Percentiles rank a stretch among this genome's conserved stretches.
Conservation (phyloP, 169 alveolate genomes). For the Cryptosporidium felis region DNA sequence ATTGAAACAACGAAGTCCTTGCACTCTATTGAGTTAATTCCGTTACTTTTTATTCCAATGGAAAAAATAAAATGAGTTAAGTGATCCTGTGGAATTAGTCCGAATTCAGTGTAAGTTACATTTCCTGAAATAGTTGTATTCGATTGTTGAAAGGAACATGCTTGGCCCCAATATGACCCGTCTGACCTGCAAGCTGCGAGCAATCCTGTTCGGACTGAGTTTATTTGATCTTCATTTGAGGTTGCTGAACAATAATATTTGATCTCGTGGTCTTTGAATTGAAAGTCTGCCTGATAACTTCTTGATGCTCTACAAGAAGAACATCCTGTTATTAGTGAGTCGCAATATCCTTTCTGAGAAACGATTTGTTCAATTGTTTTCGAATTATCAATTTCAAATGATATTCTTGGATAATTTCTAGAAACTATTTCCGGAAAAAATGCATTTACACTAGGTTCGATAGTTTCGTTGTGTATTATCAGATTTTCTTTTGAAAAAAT, state of each 20-base stretch:
- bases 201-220: neutral
- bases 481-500: neutral
- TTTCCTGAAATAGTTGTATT: conserved; percentile 57
- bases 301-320: conserved; percentile 48
- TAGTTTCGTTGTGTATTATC: conserved; percentile 37
- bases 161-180: conserved; percentile 65
- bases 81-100: conserved; percentile 5
- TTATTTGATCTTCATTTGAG: conserved; percentile 3
- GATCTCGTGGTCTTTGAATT: neutral
- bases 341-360: conserved; percentile 32
- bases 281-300: conserved; percentile 65
- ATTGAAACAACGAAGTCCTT: neutral
- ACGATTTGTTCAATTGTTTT: conserved; percentile 45
- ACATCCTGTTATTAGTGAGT: neutral
- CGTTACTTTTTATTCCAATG: conserved; percentile 17
- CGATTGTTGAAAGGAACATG: conserved; percentile 60
- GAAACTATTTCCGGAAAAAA: conserved; percentile 11
- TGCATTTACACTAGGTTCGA: conserved; percentile 33
- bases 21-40: conserved; percentile 13
- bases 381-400: conserved; percentile 20
- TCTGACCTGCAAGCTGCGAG: conserved; percentile 41
- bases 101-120: conserved; percentile 11
- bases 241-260: conserved; percentile 50
- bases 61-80: conserved; percentile 17
- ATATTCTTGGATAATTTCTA: conserved; percentile 24